Evolutionary conservation across 2,329 filamentous ascomycete species (phyloP).

Genomic region (Colletotrichum costaricense): DNA sequence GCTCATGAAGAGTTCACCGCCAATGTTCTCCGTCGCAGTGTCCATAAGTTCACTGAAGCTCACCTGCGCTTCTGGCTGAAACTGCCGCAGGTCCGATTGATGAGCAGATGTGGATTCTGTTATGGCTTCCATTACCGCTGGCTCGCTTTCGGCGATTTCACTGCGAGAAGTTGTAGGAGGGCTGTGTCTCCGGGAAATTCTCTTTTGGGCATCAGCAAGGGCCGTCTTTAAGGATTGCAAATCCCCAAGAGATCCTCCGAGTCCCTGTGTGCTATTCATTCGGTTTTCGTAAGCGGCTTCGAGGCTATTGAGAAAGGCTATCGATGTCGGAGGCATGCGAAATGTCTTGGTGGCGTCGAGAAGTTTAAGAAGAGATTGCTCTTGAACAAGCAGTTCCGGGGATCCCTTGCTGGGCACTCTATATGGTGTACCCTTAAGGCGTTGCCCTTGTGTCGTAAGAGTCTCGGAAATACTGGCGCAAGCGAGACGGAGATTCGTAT

Average conservation of each 20-base stretch:
- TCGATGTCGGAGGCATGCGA: background rate
- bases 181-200: background rate
- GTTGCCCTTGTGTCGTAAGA: background rate
- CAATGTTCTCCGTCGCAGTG: background rate
- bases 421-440: background rate
- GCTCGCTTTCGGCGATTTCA: no score
- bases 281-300: background rate
- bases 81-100: no score
- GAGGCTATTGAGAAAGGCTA: background rate
- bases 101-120: no score
- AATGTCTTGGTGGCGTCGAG: background rate
- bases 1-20: constrained; percentile 13
- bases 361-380: background rate
- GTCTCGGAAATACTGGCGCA: background rate
- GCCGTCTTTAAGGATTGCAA: background rate
- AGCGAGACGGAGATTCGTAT: background rate
- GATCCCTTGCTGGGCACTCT: background rate
- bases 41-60: background rate
- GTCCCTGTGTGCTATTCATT: background rate
- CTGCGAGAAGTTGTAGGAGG: no score
- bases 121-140: no score
- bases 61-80: no score
- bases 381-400: background rate
- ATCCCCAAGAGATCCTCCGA: background rate
- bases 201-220: background rate